Conservation (phyloP, 441 rosid species). For the Rhodomyrtus psidioides region DNA sequence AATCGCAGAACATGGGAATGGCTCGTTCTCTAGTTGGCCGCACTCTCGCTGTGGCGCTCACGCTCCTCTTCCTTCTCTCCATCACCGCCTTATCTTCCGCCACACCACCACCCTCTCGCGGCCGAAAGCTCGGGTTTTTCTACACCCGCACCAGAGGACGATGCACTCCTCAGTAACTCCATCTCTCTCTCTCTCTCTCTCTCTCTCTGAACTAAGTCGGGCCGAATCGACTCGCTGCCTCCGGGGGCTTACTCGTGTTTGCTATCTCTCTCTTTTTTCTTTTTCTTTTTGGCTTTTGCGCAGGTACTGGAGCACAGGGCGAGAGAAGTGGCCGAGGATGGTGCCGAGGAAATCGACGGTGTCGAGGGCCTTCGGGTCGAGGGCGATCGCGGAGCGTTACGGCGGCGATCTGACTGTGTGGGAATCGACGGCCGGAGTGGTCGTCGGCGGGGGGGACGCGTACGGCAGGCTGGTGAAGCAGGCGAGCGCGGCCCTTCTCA, state of each 20-base stretch:
- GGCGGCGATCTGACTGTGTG: conserved; percentile 63
- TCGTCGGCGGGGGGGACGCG: conserved; percentile 42
- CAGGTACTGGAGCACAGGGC: conserved; percentile 82
- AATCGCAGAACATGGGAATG: not conserved
- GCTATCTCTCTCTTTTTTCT: not conserved
- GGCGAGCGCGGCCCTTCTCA: conserved; percentile 75
- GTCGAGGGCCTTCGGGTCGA: conserved; percentile 34
- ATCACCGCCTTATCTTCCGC: conserved; percentile 12
- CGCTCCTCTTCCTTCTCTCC: conserved; percentile 20
- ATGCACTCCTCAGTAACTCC: conserved; percentile 78
- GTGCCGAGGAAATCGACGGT: conserved; percentile 75
- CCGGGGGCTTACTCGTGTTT: not conserved
- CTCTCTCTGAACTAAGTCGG: not conserved
- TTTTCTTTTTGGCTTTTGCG: not conserved
- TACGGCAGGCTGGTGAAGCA: conserved; percentile 53
- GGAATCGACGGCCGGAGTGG: conserved; percentile 46
- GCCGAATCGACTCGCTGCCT: not conserved
- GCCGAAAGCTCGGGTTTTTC: conserved; percentile 36
- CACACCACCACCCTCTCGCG: conserved; percentile 7
- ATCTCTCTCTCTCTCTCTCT: not conserved
- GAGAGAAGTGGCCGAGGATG: conserved; percentile 86
- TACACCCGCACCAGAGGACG: conserved; percentile 62
- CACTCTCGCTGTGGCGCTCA: not conserved
- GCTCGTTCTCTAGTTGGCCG: not conserved
- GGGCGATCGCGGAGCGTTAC: conserved; percentile 47